Percentiles rank a stretch among this genome's conserved stretches.
Evolutionary conservation across 208 protist species (phyloP).

Genomic region (Vickermania ingenoplastis): DNA sequence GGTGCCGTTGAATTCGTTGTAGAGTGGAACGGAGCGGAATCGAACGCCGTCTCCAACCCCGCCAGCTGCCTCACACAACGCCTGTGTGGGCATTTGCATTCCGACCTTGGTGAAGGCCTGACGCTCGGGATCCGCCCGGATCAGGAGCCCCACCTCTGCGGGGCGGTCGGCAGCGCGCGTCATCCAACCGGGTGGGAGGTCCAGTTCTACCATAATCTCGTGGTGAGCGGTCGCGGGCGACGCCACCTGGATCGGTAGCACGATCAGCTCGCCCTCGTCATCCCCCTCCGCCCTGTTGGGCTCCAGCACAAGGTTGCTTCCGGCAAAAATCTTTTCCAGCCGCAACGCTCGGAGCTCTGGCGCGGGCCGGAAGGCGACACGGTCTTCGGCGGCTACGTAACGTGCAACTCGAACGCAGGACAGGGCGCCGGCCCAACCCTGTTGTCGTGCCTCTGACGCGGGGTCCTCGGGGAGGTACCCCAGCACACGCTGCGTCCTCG

Average conservation of each 20-base stretch:
- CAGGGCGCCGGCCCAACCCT: constrained; percentile 17
- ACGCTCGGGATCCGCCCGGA: constrained; percentile 5
- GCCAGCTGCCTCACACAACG: neutral
- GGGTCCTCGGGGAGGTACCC: constrained; percentile 8
- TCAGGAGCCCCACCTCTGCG: constrained; percentile 7
- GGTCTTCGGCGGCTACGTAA: constrained; percentile 13
- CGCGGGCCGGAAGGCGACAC: constrained; percentile 10
- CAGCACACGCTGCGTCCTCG: constrained; percentile 7
- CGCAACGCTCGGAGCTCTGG: constrained; percentile 13
- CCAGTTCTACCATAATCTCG: constrained; percentile 8
- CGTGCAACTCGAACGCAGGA: constrained; percentile 11
- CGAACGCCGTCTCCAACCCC: neutral
- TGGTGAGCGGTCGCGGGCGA: constrained; percentile 4
- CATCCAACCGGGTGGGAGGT: constrained; percentile 7
- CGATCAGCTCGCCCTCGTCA: neutral
- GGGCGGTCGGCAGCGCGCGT: neutral
- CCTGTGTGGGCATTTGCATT: constrained; percentile 11
- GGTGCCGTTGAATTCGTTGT: constrained; percentile 6
- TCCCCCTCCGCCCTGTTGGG: no score
- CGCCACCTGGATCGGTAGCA: neutral
- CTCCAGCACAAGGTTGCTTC: neutral
- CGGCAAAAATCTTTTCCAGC: neutral
- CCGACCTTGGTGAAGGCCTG: constrained; percentile 5
- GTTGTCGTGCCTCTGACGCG: neutral
- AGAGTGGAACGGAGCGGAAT: constrained; percentile 1